phyloP scores from a whole-genome alignment of 2,329 filamentous ascomycete species.

The Escovopsis sp. region DNA sequence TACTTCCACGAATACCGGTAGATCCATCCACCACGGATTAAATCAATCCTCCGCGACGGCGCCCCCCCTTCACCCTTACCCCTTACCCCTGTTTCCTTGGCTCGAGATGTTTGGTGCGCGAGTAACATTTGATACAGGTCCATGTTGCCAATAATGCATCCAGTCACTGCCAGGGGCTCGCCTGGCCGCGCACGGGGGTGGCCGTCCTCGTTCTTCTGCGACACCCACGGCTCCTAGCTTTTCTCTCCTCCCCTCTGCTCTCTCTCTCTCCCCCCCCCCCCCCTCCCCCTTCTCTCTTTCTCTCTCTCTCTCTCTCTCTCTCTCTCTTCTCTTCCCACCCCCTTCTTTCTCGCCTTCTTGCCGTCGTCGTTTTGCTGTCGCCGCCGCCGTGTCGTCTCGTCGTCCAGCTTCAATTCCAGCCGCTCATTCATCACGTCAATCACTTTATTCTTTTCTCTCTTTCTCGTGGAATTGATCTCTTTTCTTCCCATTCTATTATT shows the following conservation, averaged over 20 bases:
- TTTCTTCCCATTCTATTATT: conserved; percentile 12
- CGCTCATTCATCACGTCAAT: conserved; percentile 21
- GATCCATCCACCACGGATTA: neutral
- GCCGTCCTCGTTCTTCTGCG: conserved; percentile 4
- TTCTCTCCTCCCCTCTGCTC: conserved; percentile 14
- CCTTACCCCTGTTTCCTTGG: conserved; percentile 5
- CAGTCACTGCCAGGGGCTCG: conserved; percentile 3
- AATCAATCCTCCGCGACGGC: neutral
- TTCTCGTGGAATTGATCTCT: conserved; percentile 10
- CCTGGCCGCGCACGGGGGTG: no score
- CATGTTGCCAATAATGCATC: no score
- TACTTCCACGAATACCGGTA: no score
- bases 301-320: conserved; percentile 11
- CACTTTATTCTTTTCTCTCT: conserved; percentile 9
- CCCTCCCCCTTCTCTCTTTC: conserved; percentile 10
- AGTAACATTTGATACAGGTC: neutral
- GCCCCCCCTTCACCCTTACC: conserved; percentile 1
- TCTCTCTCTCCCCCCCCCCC: conserved; percentile 13
- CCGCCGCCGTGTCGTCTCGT: conserved; percentile 6
- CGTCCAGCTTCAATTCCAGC: conserved; percentile 18
- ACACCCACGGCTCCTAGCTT: conserved; percentile 2
- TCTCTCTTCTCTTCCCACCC: conserved; percentile 12
- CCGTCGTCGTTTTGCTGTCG: conserved; percentile 7
- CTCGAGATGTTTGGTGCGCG: conserved; percentile 4
- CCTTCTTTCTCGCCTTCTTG: conserved; percentile 13